These are phyloP conservation scores for Cladophialophora psammophila DNA, from an alignment of 2,329 filamentous ascomycete species.

Conservation along the genomic window DNA sequence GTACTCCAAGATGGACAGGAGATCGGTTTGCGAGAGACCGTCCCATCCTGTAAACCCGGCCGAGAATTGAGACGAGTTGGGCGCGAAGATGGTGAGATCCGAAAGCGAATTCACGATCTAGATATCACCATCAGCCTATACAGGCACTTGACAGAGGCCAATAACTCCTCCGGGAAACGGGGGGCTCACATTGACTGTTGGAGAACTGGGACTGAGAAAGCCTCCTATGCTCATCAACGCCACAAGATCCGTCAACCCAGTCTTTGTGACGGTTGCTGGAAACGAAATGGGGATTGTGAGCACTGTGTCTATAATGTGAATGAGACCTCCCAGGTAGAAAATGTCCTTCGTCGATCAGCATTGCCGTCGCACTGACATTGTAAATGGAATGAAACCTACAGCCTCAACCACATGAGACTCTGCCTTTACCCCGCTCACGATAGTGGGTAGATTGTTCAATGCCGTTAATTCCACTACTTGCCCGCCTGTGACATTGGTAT, in stretches of 20 bases:
- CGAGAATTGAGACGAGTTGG: constrained; percentile 67
- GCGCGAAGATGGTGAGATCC: constrained; percentile 64
- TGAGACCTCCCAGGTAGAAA: constrained; percentile 62
- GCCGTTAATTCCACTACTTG: constrained; percentile 62
- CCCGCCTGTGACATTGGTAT: constrained; percentile 66
- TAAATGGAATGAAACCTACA: constrained; percentile 48
- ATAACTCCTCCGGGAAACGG: neutral
- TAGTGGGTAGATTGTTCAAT: constrained; percentile 53
- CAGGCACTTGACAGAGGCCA: neutral
- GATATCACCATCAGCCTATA: neutral
- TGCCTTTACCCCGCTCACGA: constrained; percentile 61
- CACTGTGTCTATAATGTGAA: constrained; percentile 62
- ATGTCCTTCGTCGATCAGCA: constrained; percentile 51
- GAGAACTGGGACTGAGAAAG: constrained; percentile 33
- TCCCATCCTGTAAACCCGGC: constrained; percentile 61
- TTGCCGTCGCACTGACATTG: too few species aligned
- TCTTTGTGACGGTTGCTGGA: constrained; percentile 50
- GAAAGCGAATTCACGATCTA: constrained; percentile 51
- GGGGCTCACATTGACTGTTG: constrained; percentile 27
- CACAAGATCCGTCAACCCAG: constrained; percentile 56
- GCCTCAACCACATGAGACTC: constrained; percentile 58
- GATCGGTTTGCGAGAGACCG: constrained; percentile 56
- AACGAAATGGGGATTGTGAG: constrained; percentile 57
- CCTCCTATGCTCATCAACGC: constrained; percentile 57
- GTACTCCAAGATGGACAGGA: constrained; percentile 66